These are phyloP conservation scores for Onygena corvina DNA, from an alignment of 2,329 filamentous ascomycete genomes.

Conservation along the genomic window DNA sequence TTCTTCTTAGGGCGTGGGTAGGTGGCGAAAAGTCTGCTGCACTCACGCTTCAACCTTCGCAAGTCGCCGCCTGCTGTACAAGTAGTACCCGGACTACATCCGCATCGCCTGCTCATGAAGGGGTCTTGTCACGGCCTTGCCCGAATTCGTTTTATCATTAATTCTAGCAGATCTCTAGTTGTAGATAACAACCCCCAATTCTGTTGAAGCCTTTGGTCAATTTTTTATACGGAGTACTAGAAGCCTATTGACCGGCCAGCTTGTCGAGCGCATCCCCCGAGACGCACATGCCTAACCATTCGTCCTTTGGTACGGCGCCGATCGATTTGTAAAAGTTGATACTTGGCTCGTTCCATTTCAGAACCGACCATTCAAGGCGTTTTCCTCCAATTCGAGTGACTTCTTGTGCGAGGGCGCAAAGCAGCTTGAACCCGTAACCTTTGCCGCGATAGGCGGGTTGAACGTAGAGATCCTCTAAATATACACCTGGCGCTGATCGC, in stretches of 20 bases:
- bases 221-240: no score
- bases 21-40: not conserved
- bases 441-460: constrained; percentile 55
- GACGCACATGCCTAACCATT: constrained; percentile 41
- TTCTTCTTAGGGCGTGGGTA: not conserved
- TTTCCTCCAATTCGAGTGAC: constrained; percentile 59
- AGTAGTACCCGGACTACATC: no score
- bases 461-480: constrained; percentile 89
- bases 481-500: constrained; percentile 76
- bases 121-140: no score
- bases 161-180: no score
- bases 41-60: not conserved
- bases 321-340: constrained; percentile 64
- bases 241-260: constrained; percentile 27
- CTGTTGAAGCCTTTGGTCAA: no score
- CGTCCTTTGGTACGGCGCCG: constrained; percentile 35
- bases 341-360: constrained; percentile 86
- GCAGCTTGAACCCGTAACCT: constrained; percentile 66
- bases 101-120: no score
- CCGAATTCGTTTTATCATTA: no score
- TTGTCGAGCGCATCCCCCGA: constrained; percentile 34
- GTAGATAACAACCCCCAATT: no score
- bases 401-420: constrained; percentile 68
- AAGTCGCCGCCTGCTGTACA: not conserved
- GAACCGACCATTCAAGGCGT: constrained; percentile 76